Base-by-base conservation (phyloP, 2,329 filamentous ascomycete species). In the Apiospora aurea region DNA sequence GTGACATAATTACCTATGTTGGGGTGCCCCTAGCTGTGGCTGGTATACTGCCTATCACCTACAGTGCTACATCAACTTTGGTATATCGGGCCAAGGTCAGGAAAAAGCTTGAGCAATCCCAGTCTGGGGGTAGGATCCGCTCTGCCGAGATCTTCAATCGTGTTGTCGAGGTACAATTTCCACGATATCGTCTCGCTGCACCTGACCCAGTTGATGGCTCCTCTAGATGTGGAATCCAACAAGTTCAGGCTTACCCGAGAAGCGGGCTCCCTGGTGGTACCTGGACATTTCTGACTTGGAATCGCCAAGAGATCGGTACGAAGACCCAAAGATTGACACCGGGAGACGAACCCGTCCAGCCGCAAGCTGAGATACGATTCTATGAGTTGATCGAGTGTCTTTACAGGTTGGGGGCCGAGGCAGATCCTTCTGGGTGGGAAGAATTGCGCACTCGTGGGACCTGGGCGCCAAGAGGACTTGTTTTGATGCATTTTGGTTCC, bases 211-310 rank as follows among this genome's bases (percentile, higher is more conserved):
- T 4, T 43, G 64, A 44, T 26, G 64, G 43, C 41, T 29, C 26
- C 26, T 29, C 26, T 29, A 29, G 26, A 29, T 29, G 26, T 29
- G 26, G 26, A 29, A 29, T 29, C 26, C 26, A 29, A 3, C 26
- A 29, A 29, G 26, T 29, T 29, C 26, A 29, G 26, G 26, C 16
- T 8, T 34, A 34, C 16, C 21, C 41, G 26, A 21, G 64, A 6
- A 67, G 38, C 13, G 13, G 24, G 2, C 38, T 67, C 3, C 14
- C 64, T 6, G 64, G 64, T 26, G 41, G 38, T 6, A n/a, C 41
- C n/a, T 67, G 64, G 64, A 67, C 34, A 13, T 67, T 67, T 13
- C 6, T 67, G 34, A 21, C 16, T 7, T 69, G 67, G 67, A 4
- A 69, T 13, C 44, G n/a, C 11, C 67, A 49, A 51, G 21, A 29